Evolutionary conservation across 1,284 basidiomycete genomes (phyloP), one percentile per base, ranked within the genome.

Genomic region (Leccinum colubrinum): DNA sequence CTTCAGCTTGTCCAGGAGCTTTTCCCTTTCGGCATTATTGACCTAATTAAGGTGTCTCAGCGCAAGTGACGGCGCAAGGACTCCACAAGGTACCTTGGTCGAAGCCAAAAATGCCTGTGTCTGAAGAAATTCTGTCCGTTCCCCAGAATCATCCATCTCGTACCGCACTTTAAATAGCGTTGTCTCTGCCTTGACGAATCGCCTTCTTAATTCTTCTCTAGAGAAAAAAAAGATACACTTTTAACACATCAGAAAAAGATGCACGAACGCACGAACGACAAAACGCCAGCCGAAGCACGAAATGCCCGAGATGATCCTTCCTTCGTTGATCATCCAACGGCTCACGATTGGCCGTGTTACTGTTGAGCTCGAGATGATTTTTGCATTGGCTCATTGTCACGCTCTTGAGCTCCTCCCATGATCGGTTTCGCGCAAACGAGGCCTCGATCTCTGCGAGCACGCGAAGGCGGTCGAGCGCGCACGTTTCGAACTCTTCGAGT

Each of bases 381-480:
- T 78, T 78, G 72, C 83, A 86, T 66, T 92, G 87, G 1, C 71
- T 66, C 3, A 76, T 74, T 11, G 89, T 88, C 52, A 92, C 82
- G 1, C 72, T 77, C 74, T 83, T 88, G 58, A 93, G 81, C 66
- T 97, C 95, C 3, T 90, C 86, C 80, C 85, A 90, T 20, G 89
- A 76, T 54, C 91, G 80, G 71, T 95, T 95, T 55, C 95, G 87
- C n/a, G 90, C 91, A 63, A 86, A 86, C 6, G 91, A 94, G 0
- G 96, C 91, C 73, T 99, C 97, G 66, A 99, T 97, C 75, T 98
- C 95, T 6, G 95, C 93, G 6, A 99, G 83, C 17, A 99, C 86
- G 58, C 91, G 87, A 46, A 99, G 82, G 33, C 97, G 83, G 67
- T 97, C 88, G 22, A 99, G 84, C 0, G 97, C 97, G 74, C 86